phyloP scores from a whole-genome alignment of 139 green algal genomes.

The Raphidocelis subcapitata region DNA sequence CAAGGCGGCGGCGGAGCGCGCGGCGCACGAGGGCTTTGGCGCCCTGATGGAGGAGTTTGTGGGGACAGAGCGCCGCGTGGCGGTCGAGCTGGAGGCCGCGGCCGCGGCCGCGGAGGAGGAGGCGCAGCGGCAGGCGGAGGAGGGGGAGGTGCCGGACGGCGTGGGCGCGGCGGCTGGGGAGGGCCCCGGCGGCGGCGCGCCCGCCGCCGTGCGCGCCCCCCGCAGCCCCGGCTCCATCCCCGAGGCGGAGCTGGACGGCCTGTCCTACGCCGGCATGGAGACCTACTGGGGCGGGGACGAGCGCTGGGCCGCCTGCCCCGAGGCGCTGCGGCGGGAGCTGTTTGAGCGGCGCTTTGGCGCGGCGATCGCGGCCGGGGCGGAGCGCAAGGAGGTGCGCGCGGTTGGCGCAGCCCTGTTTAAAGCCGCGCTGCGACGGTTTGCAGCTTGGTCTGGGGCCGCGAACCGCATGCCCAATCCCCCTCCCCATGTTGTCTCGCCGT shows the following conservation, averaged over 20 bases:
- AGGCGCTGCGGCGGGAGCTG: constrained; percentile 20
- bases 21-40: constrained; percentile 11
- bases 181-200: background rate
- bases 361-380: constrained; percentile 13
- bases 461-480: no score
- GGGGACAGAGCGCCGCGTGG: constrained; percentile 32
- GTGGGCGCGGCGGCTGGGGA: background rate
- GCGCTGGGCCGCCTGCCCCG: constrained; percentile 51
- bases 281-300: constrained; percentile 59
- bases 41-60: constrained; percentile 65
- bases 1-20: constrained; percentile 6
- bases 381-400: background rate
- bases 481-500: no score
- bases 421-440: no score
- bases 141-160: background rate
- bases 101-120: background rate
- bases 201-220: background rate
- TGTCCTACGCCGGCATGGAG: background rate
- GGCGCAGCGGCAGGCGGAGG: background rate
- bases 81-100: constrained; percentile 21
- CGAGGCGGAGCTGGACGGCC: background rate
- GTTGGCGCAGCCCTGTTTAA: no score
- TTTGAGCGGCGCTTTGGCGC: constrained; percentile 46
- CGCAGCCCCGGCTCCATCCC: background rate
- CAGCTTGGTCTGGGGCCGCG: no score